Conservation (phyloP, 176 grass and related monocot genomes). For the Echinochloa phyllopogon region DNA sequence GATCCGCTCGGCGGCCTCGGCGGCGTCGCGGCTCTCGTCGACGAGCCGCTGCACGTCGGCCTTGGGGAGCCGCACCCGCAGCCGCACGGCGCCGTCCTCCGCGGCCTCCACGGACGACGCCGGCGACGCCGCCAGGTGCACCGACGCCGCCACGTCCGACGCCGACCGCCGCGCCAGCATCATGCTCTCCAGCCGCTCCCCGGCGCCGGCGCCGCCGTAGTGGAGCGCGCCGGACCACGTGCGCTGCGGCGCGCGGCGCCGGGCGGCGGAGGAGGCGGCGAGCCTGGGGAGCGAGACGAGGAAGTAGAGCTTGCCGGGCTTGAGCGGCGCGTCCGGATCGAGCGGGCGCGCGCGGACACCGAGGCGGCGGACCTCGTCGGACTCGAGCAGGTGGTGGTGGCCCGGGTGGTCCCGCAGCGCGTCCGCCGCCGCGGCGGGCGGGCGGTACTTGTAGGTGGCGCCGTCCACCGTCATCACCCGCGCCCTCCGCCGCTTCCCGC, state of each 20-base stretch:
- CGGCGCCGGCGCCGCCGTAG: constrained; percentile 39
- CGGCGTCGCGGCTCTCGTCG: constrained; percentile 65
- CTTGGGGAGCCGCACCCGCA: constrained; percentile 72
- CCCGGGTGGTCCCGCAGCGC: constrained; percentile 71
- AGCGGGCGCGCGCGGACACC: constrained; percentile 68
- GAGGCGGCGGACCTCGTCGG: constrained; percentile 68
- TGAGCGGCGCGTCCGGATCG: constrained; percentile 60
- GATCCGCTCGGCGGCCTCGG: constrained; percentile 78
- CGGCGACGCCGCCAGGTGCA: neutral
- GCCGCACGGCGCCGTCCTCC: constrained; percentile 48
- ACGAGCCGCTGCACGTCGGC: constrained; percentile 72
- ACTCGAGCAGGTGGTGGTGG: constrained; percentile 61
- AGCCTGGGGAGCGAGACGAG: constrained; percentile 62
- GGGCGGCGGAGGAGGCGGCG: neutral
- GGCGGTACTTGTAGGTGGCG: constrained; percentile 58
- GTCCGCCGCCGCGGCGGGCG: constrained; percentile 35
- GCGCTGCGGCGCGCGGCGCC: constrained; percentile 26
- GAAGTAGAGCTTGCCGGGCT: constrained; percentile 80
- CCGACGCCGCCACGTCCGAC: constrained; percentile 48
- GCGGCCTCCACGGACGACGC: constrained; percentile 45
- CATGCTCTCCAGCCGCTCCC: constrained; percentile 71
- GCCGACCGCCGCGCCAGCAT: constrained; percentile 67
- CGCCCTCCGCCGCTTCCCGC: constrained; percentile 55
- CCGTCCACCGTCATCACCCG: constrained; percentile 93
- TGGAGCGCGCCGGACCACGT: constrained; percentile 74